A percentile compares a stretch with the other conserved stretches of the same genome.
These are phyloP conservation scores for Mycena galericulata DNA, from an alignment of 768 basidiomycete species.

Conservation along the genomic window DNA sequence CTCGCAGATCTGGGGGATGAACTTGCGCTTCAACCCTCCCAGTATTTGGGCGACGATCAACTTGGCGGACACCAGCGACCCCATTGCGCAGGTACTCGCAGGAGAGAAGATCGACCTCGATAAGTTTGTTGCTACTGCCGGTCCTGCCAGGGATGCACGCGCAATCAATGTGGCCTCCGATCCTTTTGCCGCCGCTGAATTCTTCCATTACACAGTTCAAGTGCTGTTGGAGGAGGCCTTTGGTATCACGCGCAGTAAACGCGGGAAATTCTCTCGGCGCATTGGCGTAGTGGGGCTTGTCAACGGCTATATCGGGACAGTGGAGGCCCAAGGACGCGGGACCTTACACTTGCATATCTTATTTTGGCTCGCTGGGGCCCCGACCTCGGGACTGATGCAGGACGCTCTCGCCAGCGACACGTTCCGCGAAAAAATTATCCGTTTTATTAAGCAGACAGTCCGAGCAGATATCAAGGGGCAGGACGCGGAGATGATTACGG, in stretches of 20 bases:
- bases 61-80: too few relatives aligned
- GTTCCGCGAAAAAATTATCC: slow-evolving; percentile 42
- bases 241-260: slow-evolving; percentile 37
- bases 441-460: slow-evolving; percentile 47
- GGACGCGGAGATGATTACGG: slow-evolving; percentile 21
- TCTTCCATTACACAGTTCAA: slow-evolving; percentile 47
- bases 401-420: slow-evolving; percentile 28
- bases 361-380: slow-evolving; percentile 41
- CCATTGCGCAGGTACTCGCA: slow-evolving; percentile 57
- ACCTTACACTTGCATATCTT: slow-evolving; percentile 45
- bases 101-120: slow-evolving; percentile 59
- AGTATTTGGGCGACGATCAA: too few relatives aligned
- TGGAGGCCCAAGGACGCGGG: slow-evolving; percentile 45
- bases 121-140: slow-evolving; percentile 31
- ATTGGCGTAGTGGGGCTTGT: slow-evolving; percentile 35
- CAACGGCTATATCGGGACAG: slow-evolving; percentile 40
- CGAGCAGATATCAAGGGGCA: slow-evolving; percentile 43
- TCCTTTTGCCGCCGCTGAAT: slow-evolving; percentile 48
- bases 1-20: slow-evolving; percentile 49
- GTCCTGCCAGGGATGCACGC: slow-evolving; percentile 35
- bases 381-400: slow-evolving; percentile 23
- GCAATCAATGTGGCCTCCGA: slow-evolving; percentile 42
- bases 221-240: slow-evolving; percentile 44
- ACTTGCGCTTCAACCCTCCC: slow-evolving; percentile 44
- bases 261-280: slow-evolving; percentile 6